A percentile compares a stretch with the other conserved stretches of the same genome.
phyloP scores from a whole-genome alignment of 2,329 filamentous ascomycete genomes.

The Aspergillus udagawae region DNA sequence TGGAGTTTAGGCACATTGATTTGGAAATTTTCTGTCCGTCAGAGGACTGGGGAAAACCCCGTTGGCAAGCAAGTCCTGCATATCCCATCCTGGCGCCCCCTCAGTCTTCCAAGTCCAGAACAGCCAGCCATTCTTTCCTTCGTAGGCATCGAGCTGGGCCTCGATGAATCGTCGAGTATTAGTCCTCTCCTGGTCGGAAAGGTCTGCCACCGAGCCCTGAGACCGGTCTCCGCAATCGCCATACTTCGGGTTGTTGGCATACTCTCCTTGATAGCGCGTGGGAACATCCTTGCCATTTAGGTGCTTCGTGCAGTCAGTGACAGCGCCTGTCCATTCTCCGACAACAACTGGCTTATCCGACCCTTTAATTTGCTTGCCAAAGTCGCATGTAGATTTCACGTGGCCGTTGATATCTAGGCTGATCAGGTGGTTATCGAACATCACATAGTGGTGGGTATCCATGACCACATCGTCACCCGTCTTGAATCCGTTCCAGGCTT shows the following conservation, averaged over 20 bases:
- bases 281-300: conserved; percentile 57
- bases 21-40: conserved; percentile 29
- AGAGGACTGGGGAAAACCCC: conserved; percentile 48
- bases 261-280: conserved; percentile 56
- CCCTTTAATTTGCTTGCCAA: conserved; percentile 41
- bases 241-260: conserved; percentile 43
- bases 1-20: conserved; percentile 23
- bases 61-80: conserved; percentile 40
- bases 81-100: conserved; percentile 47
- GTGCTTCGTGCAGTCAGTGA: conserved; percentile 57
- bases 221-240: conserved; percentile 54
- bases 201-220: conserved; percentile 45
- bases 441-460: conserved; percentile 67
- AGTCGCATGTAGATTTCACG: conserved; percentile 53
- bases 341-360: conserved; percentile 64
- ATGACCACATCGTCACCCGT: conserved; percentile 53
- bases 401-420: conserved; percentile 51
- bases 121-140: conserved; percentile 42
- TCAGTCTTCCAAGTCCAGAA: conserved; percentile 52
- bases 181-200: conserved; percentile 33
- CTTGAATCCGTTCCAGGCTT: conserved; percentile 60
- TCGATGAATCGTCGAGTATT: conserved; percentile 44
- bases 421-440: conserved; percentile 54
- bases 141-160: conserved; percentile 44
- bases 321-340: conserved; percentile 65